Percentiles rank a stretch among this genome's conserved stretches.
Evolutionary conservation across 306 rosid genomes (phyloP).

Genomic region (Glycyrrhiza uralensis): DNA sequence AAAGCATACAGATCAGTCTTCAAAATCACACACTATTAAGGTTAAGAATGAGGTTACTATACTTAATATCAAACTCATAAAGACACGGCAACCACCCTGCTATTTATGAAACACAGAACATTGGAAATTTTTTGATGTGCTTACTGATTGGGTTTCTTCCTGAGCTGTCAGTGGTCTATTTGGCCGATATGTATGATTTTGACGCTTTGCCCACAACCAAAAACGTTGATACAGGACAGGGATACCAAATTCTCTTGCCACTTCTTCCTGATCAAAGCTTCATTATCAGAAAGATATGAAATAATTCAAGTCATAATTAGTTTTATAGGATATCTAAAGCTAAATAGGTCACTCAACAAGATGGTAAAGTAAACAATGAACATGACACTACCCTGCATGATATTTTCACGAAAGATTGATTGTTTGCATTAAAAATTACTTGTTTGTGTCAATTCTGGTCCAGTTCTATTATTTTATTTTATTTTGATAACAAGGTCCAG

Average conservation of each 20-base stretch:
- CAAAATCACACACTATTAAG: background rate
- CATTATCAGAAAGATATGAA: constrained; percentile 6
- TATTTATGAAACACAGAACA: constrained; percentile 7
- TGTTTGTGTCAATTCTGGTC: background rate
- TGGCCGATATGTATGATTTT: constrained; percentile 86
- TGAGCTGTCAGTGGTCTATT: constrained; percentile 64
- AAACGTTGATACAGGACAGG: constrained; percentile 79
- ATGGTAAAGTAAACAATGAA: background rate
- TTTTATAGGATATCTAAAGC: background rate
- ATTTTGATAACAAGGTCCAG: too few relatives aligned
- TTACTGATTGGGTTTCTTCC: constrained; percentile 85
- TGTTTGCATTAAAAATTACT: background rate
- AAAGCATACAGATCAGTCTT: background rate
- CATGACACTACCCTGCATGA: background rate
- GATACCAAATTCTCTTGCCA: constrained; percentile 77
- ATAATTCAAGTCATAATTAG: constrained; percentile 14
- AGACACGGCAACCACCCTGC: background rate
- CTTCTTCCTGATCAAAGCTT: constrained; percentile 66
- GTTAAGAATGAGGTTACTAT: background rate
- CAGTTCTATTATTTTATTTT: background rate
- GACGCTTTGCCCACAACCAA: constrained; percentile 98
- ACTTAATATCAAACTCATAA: background rate
- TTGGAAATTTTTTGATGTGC: constrained; percentile 2
- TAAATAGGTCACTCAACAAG: background rate
- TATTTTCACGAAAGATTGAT: background rate